Base-by-base conservation (phyloP, 208 protist genomes). In the Herpetomonas tarakana region DNA sequence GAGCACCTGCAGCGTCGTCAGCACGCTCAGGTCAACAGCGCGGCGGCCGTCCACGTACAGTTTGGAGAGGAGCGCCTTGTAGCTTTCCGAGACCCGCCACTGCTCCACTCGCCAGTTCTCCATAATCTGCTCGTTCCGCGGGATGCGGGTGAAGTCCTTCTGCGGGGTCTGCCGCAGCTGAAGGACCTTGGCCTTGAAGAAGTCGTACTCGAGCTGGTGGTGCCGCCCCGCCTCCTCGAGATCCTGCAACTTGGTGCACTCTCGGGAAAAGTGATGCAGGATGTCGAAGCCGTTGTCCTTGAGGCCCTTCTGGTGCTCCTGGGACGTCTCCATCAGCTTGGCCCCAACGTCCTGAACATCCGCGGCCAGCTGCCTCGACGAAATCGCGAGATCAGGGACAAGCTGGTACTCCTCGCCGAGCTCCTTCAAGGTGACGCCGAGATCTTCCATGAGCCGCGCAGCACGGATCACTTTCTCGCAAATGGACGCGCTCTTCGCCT, bases 101-200 rank as follows among this genome's bases (percentile, higher is more conserved):
- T 90, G 52, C 73, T 91, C 74, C 28, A 86, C 82, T 7, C 83
- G 78, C 82, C 82, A 90, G 53, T 73, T 82, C 46, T 94, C 74
- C 28, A 94, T 53, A 3, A 71, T 81, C 41, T 82, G 76, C 58
- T 91, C 83, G 63, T 94, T 94, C 46, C 87, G 81, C 25, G 74
- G 78, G 39, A 94, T 71, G 3, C 87, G 87, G 0, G 76, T 74
- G 50, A 65, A 68, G 66, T 94, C 87, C 39, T 77, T 79, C 21
- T 78, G 79, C 16, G 78, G 70, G 7, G 49, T 60, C 4, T 56
- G 21, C 27, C 80, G 78, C 41, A 94, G 71, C 3, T 78, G 45
- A 19, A 86, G 46, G 31, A 94, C 84, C 57, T 94, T 94, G 16
- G 63, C 16, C 31, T 76, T 78, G 65, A 91, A 91, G 62, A 90